Evolutionary conservation across 139 green algal species (phyloP), one percentile per base, ranked within the genome.

Genomic region (Coccomyxa sp.): DNA sequence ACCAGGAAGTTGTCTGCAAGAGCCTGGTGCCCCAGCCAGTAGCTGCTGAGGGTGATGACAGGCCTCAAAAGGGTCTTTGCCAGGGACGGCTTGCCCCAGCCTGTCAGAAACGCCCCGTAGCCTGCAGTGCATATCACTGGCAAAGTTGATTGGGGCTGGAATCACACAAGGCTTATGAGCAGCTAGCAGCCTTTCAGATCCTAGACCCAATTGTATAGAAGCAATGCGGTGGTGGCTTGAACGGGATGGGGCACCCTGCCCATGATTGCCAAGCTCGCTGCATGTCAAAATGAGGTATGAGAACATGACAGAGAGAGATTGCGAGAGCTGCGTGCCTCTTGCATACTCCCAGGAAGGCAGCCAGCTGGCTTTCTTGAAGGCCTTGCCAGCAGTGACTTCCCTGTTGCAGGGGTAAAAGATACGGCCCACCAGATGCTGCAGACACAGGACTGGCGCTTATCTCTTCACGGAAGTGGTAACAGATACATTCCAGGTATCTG

Each of bases 361-460:
- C 78, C 78, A 82, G 18, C 41, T 73, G 8, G 29, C 33, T 27
- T 58, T 54, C 9, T 31, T 58, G 50, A 73, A 18, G 9, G 44
- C 40, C 0, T 41, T 54, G 55, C 55, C 38, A 39, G 37, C 39
- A 8, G 29, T 12, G 18, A 34, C 37, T 22, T 78, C 24, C 35
- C 44, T 58, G 16, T 77, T 33, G 33, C 40, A 24, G 24, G 78
- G 78, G 29, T 78, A 82, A 41, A 70, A 82, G 39, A 82, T 34
- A 18, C 70, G 70, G 22, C 41, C 78, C 4, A 54, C 50, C 24
- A 82, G 50, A 22, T 82, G 78, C 78, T 82, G 70, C n/a, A n/a
- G n/a, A n/a, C n/a, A n/a, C n/a, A n/a, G n/a, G n/a, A n/a, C n/a
- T n/a, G n/a, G n/a, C n/a, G n/a, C n/a, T n/a, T n/a, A n/a, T n/a